Percentiles rank a stretch among this genome's conserved stretches.
Evolutionary conservation across 1,139 yeast species (phyloP).

Genomic region (Lodderomyces oxycetoniae): DNA sequence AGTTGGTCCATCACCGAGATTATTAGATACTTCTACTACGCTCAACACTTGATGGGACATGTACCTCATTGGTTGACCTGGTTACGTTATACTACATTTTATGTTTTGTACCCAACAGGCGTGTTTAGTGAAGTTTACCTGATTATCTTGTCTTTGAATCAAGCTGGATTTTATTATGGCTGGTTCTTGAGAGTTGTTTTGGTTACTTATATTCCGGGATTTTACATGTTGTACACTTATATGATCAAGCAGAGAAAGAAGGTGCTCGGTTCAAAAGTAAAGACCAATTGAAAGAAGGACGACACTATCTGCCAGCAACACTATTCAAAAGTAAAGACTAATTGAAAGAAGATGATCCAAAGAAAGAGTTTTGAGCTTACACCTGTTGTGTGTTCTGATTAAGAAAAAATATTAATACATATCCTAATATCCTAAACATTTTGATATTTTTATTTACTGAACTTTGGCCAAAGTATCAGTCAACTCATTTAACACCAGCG

Average conservation of each 20-base stretch:
- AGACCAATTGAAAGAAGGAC: constrained; percentile 2
- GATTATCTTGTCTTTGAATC: constrained; percentile 61
- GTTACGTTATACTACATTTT: constrained; percentile 80
- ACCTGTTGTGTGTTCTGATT: too few species aligned
- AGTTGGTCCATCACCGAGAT: constrained; percentile 94
- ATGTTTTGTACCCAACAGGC: constrained; percentile 83
- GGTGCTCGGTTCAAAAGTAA: constrained; percentile 38
- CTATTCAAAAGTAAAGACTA: too few species aligned
- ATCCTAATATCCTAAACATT: too few species aligned
- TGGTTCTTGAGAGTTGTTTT: constrained; percentile 53
- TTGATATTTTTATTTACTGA: too few species aligned
- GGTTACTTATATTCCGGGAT: constrained; percentile 76
- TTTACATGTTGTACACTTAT: constrained; percentile 77
- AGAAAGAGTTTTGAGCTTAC: too few species aligned
- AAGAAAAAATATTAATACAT: too few species aligned
- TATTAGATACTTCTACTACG: constrained; percentile 82
- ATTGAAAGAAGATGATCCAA: too few species aligned
- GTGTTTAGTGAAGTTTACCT: constrained; percentile 78
- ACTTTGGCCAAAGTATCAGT: not conserved
- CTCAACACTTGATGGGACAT: constrained; percentile 55
- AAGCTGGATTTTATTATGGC: constrained; percentile 55
- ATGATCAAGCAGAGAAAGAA: constrained; percentile 85
- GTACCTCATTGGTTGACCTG: constrained; percentile 64
- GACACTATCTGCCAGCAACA: too few species aligned
- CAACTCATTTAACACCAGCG: constrained; percentile 23